Conservation (phyloP, 164 flowering plant genomes). For the Chimonanthus praecox region DNA sequence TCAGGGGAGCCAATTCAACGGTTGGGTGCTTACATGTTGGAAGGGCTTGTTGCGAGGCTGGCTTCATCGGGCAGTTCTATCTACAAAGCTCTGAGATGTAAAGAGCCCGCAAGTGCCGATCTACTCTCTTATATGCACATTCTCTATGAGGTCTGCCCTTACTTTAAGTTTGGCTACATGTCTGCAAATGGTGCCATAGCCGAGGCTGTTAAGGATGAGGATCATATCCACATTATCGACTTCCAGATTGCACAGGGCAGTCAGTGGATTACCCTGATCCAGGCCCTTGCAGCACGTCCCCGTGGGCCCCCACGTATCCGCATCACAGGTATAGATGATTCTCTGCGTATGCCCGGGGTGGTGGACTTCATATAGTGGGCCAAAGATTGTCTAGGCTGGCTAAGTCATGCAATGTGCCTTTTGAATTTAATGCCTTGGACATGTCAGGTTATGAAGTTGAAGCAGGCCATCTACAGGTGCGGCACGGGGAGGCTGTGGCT, state of each 20-base stretch:
- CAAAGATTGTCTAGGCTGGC: slow-evolving; percentile 52
- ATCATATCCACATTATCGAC: slow-evolving; percentile 64
- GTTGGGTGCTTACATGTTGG: slow-evolving; percentile 74
- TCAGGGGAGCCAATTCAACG: slow-evolving; percentile 74
- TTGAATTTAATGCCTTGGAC: slow-evolving; percentile 53
- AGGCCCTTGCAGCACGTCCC: slow-evolving; percentile 64
- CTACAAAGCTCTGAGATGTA: slow-evolving; percentile 64
- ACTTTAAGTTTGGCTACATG: slow-evolving; percentile 75
- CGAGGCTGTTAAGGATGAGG: slow-evolving; percentile 69
- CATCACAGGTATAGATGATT: slow-evolving; percentile 75
- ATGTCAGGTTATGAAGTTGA: slow-evolving; percentile 41
- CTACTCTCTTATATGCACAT: slow-evolving; percentile 70
- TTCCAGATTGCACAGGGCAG: slow-evolving; percentile 75
- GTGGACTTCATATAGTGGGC: slow-evolving; percentile 68
- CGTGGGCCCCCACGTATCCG: slow-evolving; percentile 69
- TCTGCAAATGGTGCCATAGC: slow-evolving; percentile 86
- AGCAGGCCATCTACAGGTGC: slow-evolving; percentile 33
- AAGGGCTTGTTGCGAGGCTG: slow-evolving; percentile 64
- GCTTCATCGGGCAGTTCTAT: slow-evolving; percentile 60
- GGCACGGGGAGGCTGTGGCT: slow-evolving; percentile 61
- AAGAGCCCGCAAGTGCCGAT: slow-evolving; percentile 55
- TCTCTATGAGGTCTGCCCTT: slow-evolving; percentile 74
- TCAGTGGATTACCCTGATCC: slow-evolving; percentile 69
- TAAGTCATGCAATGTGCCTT: slow-evolving; percentile 52
- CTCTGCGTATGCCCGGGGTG: slow-evolving; percentile 63